Evolutionary conservation across 2,329 filamentous ascomycete species (phyloP), one percentile per base, ranked within the genome.

Genomic region (Colletotrichum orbiculare): DNA sequence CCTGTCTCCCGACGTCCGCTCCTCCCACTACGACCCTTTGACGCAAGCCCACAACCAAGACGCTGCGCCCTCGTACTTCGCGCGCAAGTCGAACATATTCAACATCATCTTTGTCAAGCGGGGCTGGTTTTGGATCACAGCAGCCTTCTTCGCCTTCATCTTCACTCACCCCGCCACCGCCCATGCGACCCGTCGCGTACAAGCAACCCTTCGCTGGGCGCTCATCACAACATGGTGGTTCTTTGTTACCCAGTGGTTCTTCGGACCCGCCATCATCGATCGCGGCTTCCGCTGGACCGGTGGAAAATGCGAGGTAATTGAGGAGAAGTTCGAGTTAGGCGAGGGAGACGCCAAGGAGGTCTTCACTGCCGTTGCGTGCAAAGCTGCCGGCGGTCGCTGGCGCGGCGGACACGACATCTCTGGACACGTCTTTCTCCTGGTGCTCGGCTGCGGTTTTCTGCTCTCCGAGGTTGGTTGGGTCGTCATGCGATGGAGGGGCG

Each of bases 331-430:
- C 1, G 74, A 78, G 10, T 78, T 80, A 66, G 84, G 84, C 38
- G 78, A 81, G 5, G 75, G 78, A 43, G 78, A 80, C n/a, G 77
- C 82, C 64, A 79, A 76, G 43, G 78, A 84, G 54, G 81, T 89
- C 66, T 80, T 94, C 47, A 95, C 91, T 1, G 89, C 91, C 1
- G 88, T 90, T 5, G 91, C 93, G 47, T 99, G 96, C 75, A 96
- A 93, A 79, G 84, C 89, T 4, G 87, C 89, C 0, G 95, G 95
- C 7, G 95, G 96, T 0, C 81, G 83, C 59, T 99, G 96, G 96
- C 87, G 83, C 63, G 96, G 96, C n/a, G 96, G 96, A 0, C 94
- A 98, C 78, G 96, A 99, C 77, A 95, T 99, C 71, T 96, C 91
- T 67, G 96, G 96, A 0, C 96, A 98, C 78, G 93, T 97, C 4